A percentile compares a stretch with the other conserved stretches of the same genome.
These are phyloP conservation scores for Tolypocladium tundrense DNA, from an alignment of 2,329 filamentous ascomycete species.

Conservation along the genomic window DNA sequence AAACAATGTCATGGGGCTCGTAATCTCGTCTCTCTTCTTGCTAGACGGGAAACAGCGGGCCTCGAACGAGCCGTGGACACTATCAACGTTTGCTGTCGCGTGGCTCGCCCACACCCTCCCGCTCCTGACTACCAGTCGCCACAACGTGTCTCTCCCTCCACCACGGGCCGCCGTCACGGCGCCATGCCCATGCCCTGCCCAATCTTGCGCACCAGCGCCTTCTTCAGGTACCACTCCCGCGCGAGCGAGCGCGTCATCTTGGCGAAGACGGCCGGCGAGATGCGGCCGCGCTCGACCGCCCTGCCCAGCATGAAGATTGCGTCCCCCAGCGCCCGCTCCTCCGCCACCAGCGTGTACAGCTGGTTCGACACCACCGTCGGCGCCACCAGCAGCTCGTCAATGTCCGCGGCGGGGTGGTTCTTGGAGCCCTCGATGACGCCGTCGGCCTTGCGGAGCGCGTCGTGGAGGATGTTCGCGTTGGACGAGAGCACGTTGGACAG, in stretches of 20 bases:
- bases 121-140: background rate
- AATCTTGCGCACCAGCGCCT: constrained; percentile 70
- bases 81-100: background rate
- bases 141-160: background rate
- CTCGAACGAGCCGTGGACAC: background rate
- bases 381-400: constrained; percentile 88
- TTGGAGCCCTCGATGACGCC: constrained; percentile 64
- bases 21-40: background rate
- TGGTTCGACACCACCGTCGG: constrained; percentile 90
- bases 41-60: background rate
- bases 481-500: constrained; percentile 61
- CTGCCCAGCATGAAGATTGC: constrained; percentile 73
- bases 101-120: background rate
- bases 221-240: constrained; percentile 75
- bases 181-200: constrained; percentile 62
- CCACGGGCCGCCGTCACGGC: constrained; percentile 9
- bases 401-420: constrained; percentile 57
- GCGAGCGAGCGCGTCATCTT: constrained; percentile 67
- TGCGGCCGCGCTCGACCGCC: constrained; percentile 62
- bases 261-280: constrained; percentile 64
- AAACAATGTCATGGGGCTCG: background rate
- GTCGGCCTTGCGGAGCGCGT: constrained; percentile 70
- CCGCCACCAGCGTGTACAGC: constrained; percentile 78
- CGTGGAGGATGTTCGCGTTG: constrained; percentile 71
- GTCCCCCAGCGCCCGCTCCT: constrained; percentile 79